Conservation (phyloP, 345 rosid species). For the Hevea brasiliensis region DNA sequence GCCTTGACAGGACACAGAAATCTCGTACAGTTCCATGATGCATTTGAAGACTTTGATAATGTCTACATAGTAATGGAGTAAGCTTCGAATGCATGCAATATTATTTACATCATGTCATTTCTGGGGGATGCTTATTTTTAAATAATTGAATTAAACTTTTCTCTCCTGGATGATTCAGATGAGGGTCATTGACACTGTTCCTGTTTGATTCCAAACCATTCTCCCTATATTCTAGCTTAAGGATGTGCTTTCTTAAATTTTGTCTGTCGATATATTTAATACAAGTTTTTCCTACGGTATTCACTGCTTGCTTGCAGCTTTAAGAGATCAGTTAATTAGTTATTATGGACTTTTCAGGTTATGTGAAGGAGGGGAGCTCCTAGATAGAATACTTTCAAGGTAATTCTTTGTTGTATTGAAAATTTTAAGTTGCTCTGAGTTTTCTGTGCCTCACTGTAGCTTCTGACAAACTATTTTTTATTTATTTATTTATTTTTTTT, state of each 20-base stretch:
- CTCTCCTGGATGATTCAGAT: background rate
- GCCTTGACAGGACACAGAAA: constrained; percentile 89
- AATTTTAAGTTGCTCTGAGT: background rate
- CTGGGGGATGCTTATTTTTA: background rate
- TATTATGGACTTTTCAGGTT: constrained; percentile 49
- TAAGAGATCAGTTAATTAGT: constrained; percentile 6
- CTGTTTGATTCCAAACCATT: background rate
- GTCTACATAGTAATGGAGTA: constrained; percentile 97
- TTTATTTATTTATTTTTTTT: too few relatives aligned
- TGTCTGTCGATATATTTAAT: background rate
- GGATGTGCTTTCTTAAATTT: background rate
- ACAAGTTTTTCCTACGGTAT: background rate
- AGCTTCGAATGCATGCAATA: constrained; percentile 26
- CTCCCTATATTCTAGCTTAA: background rate
- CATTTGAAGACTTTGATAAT: constrained; percentile 77
- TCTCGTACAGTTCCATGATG: constrained; percentile 80
- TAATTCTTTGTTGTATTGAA: constrained; percentile 18
- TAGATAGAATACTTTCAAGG: constrained; percentile 98
- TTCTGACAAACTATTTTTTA: constrained; percentile 29
- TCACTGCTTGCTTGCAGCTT: background rate
- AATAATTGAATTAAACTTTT: background rate
- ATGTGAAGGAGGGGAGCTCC: constrained; percentile 97
- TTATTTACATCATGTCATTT: background rate
- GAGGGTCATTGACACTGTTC: background rate
- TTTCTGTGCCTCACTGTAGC: background rate